Evolutionary conservation across 768 basidiomycete genomes (phyloP).

Genomic region (Pleurotus djamor): DNA sequence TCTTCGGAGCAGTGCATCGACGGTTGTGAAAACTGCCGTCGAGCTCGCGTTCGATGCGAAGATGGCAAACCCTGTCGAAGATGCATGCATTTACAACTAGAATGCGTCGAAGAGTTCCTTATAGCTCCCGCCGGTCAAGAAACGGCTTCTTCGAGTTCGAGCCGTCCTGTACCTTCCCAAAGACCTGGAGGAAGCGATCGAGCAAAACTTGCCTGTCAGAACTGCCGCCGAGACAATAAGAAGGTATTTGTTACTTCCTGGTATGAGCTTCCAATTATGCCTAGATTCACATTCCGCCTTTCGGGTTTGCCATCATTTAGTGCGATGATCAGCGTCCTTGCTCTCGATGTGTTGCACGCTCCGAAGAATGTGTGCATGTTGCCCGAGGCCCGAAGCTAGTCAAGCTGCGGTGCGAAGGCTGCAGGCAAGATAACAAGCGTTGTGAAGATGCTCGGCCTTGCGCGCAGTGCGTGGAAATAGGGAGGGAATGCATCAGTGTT

Average conservation of each 20-base stretch:
- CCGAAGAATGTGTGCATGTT: constrained; percentile 55
- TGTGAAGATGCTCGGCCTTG: constrained; percentile 64
- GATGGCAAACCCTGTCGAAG: constrained; percentile 46
- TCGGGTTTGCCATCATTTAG: constrained; percentile 23
- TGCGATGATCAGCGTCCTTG: constrained; percentile 67
- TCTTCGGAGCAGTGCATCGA: constrained; percentile 52
- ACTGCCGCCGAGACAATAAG: constrained; percentile 63
- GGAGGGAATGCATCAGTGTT: constrained; percentile 44
- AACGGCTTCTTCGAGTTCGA: constrained; percentile 15
- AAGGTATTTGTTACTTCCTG: constrained; percentile 33
- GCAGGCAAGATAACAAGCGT: constrained; percentile 51
- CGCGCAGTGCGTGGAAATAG: constrained; percentile 43
- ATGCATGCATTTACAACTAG: constrained; percentile 48
- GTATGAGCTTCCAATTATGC: not conserved
- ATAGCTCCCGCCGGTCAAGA: constrained; percentile 18
- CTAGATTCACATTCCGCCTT: constrained; percentile 7
- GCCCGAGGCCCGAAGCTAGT: constrained; percentile 55
- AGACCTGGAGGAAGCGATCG: constrained; percentile 40
- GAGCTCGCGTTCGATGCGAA: constrained; percentile 55
- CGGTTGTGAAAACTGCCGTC: constrained; percentile 60
- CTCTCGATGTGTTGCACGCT: constrained; percentile 51
- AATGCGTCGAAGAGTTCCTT: constrained; percentile 45
- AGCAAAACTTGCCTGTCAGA: constrained; percentile 58
- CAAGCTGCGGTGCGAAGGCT: constrained; percentile 58
- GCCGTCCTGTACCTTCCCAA: constrained; percentile 15